These are phyloP conservation scores for Pseudofabraea citricarpa DNA, from an alignment of 2,329 filamentous ascomycete species.

Conservation along the genomic window DNA sequence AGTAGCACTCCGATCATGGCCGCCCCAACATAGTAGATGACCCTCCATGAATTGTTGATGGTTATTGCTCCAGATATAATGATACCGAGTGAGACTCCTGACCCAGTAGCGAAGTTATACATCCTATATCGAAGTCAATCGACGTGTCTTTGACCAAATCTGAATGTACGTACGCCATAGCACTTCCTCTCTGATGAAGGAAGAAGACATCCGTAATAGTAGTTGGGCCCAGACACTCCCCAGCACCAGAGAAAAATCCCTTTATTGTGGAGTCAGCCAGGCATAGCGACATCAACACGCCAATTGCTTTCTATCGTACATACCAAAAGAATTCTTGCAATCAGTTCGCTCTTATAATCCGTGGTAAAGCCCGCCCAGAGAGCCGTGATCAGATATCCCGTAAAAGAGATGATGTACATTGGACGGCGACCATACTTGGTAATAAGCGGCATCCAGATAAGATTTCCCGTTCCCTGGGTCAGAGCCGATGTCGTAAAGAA, in stretches of 20 bases:
- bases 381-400: slow-evolving; percentile 35
- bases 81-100: slow-evolving; percentile 27
- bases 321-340: slow-evolving; percentile 7
- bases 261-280: too few relatives aligned
- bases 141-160: background rate
- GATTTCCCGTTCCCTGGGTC: slow-evolving; percentile 13
- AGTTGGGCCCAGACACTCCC: slow-evolving; percentile 42
- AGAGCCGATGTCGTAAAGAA: slow-evolving; percentile 15
- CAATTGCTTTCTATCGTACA: too few relatives aligned
- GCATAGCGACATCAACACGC: too few relatives aligned
- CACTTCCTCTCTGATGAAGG: slow-evolving; percentile 46
- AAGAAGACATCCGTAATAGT: slow-evolving; percentile 53
- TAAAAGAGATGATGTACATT: slow-evolving; percentile 31
- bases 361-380: slow-evolving; percentile 40
- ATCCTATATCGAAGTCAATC: background rate
- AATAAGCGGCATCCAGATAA: slow-evolving; percentile 15
- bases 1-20: slow-evolving; percentile 45
- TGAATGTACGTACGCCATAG: slow-evolving; percentile 39
- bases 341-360: slow-evolving; percentile 36
- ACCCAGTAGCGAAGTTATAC: slow-evolving; percentile 12
- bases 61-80: slow-evolving; percentile 31
- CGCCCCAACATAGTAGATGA: slow-evolving; percentile 45
- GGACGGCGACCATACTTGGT: slow-evolving; percentile 16
- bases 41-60: slow-evolving; percentile 41
- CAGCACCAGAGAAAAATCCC: slow-evolving; percentile 48